Evolutionary conservation across 2,329 filamentous ascomycete species (phyloP).

Genomic region (Trichoderma atroviride): DNA sequence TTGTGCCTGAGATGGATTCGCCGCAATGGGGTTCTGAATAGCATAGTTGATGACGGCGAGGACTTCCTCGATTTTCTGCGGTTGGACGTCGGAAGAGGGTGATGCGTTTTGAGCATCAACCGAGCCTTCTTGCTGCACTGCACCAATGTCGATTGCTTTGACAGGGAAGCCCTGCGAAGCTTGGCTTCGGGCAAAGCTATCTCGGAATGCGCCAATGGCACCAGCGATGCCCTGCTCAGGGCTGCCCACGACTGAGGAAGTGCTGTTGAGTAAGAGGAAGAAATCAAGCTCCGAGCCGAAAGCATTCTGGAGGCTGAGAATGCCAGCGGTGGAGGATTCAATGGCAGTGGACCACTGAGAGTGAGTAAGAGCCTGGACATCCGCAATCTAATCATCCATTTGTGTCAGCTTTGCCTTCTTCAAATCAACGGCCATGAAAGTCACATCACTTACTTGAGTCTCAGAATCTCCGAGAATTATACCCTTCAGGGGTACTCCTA

Average conservation of each 20-base stretch:
- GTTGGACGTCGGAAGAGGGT: not conserved
- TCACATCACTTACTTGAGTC: not conserved
- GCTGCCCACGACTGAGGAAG: slow-evolving; percentile 7
- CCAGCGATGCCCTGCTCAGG: not conserved
- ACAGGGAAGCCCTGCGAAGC: slow-evolving; percentile 10
- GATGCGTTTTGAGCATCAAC: not conserved
- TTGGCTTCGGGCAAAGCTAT: slow-evolving; percentile 17
- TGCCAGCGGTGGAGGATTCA: slow-evolving; percentile 3
- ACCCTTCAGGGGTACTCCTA: not conserved
- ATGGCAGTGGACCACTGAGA: slow-evolving; percentile 10
- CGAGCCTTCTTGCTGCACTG: not conserved
- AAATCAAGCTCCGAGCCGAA: slow-evolving; percentile 21
- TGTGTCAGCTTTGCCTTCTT: not conserved
- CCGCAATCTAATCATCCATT: not conserved
- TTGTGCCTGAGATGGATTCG: slow-evolving; percentile 8
- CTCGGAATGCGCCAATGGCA: slow-evolving; percentile 20
- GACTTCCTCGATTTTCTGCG: slow-evolving; percentile 15
- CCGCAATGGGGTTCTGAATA: slow-evolving; percentile 7
- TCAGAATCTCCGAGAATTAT: slow-evolving; percentile 19
- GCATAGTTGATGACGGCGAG: slow-evolving; percentile 25
- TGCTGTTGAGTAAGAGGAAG: slow-evolving; percentile 19
- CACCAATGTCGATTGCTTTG: slow-evolving; percentile 14
- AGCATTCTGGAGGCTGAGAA: slow-evolving; percentile 6
- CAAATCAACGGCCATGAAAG: not conserved
- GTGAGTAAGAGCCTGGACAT: not conserved